Evolutionary conservation across 2,329 filamentous ascomycete species (phyloP), one percentile per base, ranked within the genome.

Genomic region (Harringtonia lauricola): DNA sequence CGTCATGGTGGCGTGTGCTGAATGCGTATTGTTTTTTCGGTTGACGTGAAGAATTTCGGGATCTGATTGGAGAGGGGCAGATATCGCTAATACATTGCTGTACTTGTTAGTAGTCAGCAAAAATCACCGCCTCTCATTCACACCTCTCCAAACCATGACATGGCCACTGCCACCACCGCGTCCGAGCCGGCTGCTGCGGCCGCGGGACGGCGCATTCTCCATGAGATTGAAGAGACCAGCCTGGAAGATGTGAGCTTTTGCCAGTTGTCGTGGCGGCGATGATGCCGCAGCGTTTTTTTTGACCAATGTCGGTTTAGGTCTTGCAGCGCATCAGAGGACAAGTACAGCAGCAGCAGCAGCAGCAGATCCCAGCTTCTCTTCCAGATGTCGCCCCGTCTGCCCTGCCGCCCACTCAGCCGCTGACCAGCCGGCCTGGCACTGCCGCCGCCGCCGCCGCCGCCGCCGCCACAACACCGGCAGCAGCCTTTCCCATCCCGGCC

Each of bases 181-280:
- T 30, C 33, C 15, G 29, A 33, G 10, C 18, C 41, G 22, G 65
- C 50, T 4, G 52, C 68, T 43, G 63, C 60, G 39, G 58, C 58
- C 22, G 61, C 66, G 8, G 76, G 78, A 18, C 63, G 62, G 35
- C 57, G 68, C 46, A 44, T 80, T 44, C 57, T 82, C 39, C 63
- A 59, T 4, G 74, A 80, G 54, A 61, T 79, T 41, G 72, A 76
- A 52, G 71, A 75, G 57, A 64, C 61, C 47, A 78, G 63, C 55
- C 60, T 81, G 34, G 74, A 81, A 55, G 71, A 79, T 67, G 78
- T 81, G 50, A 26, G 54, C 37, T 22, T 43, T n/a, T 17, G 12
- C 19, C 18, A 8, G 15, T 3, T 35, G n/a, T n/a, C n/a, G n/a
- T n/a, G n/a, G n/a, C n/a, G n/a, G n/a, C n/a, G n/a, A n/a, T n/a